Evolutionary conservation across 257 asterid species (phyloP).

Genomic region (Prunella vulgaris): DNA sequence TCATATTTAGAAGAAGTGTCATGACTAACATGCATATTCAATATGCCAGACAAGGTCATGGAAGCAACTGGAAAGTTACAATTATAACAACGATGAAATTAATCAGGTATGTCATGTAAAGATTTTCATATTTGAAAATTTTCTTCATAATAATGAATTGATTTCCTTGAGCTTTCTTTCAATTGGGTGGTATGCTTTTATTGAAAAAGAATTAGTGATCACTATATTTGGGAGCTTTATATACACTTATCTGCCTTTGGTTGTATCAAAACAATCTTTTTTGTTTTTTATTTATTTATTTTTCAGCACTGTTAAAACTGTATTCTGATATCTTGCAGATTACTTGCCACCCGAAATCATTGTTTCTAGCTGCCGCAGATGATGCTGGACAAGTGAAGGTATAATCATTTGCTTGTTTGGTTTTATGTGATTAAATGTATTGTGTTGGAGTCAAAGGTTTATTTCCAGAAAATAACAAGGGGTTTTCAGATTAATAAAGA

Average conservation of each 20-base stretch:
- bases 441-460: not conserved
- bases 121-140: not conserved
- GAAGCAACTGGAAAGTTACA: slow-evolving; percentile 62
- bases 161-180: not conserved
- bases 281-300: not conserved
- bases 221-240: slow-evolving; percentile 2
- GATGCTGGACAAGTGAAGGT: slow-evolving; percentile 98
- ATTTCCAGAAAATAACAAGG: not conserved
- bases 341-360: slow-evolving; percentile 71
- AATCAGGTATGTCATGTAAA: slow-evolving; percentile 59
- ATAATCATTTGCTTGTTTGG: slow-evolving; percentile 9
- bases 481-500: not conserved
- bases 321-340: slow-evolving; percentile 38
- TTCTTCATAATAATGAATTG: not conserved
- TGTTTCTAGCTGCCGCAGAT: slow-evolving; percentile 92
- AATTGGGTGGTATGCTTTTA: not conserved
- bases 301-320: not conserved
- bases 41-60: slow-evolving; percentile 51
- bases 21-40: slow-evolving; percentile 19
- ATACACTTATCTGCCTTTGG: not conserved
- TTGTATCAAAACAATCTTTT: not conserved
- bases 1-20: not conserved
- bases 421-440: not conserved
- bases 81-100: slow-evolving; percentile 85
- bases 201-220: not conserved